Base-by-base conservation (phyloP, 768 basidiomycete species). In the Russula foetens region DNA sequence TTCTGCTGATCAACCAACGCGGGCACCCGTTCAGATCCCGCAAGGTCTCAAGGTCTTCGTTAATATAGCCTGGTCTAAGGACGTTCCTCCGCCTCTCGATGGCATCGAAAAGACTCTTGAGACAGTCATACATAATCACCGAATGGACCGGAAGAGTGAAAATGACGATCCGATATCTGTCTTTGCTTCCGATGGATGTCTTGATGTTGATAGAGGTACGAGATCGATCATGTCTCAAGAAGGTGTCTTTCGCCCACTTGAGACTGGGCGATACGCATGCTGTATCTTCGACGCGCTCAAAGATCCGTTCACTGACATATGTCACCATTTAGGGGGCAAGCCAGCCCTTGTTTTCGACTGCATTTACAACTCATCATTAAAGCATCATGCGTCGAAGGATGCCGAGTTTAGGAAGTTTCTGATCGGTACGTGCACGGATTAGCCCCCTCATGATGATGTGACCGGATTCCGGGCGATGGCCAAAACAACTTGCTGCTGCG, bases 271-370 rank as follows among this genome's bases (percentile, higher is more conserved):
- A 45, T 45, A 23, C 23, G n/a, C n/a, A n/a, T n/a, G n/a, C n/a
- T 4, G 23, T 45, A 45, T 23, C 21, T 26, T 54, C 21, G 52
- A 53, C 19, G 26, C 19, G 2, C 26, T 12, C 38, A 21, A 41
- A 28, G 8, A 28, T 39, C 17, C 19, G 23, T 39, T n/a, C 11
- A 5, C 54, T 59, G n/a, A 57, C 39, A 41, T 31, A 19, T 35
- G 12, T 63, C 24, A 51, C 43, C 43, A 41, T 28, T 62, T 52
- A 91, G 90, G 84, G 64, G 90, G 89, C 5, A 85, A 85, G 33
- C 75, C 80, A 0, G 79, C 83, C 5, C 68, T 88, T 39, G 85
- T 91, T 6, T 85, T 92, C 65, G 90, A 92, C 71, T 85, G 84
- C 63, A 75, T 91, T 1, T 84, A 82, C 71, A 79, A 87, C 65